Evolutionary conservation across 2,329 filamentous ascomycete genomes (phyloP).

Genomic region (Nemania sp.): DNA sequence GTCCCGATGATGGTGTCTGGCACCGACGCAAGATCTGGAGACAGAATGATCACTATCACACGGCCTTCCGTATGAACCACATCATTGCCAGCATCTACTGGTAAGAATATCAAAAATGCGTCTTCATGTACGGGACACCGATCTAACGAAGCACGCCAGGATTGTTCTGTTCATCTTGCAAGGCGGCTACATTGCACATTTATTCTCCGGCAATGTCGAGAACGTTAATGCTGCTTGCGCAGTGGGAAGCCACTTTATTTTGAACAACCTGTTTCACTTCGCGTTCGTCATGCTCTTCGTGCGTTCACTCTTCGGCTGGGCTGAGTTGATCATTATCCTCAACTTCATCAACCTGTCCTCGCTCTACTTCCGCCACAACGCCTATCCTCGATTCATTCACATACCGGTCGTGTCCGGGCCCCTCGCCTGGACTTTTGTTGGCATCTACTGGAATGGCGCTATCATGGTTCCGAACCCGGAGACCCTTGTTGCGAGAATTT

Average conservation of each 20-base stretch:
- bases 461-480: conserved; percentile 73
- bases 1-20: conserved; percentile 63
- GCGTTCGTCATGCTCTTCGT: conserved; percentile 84
- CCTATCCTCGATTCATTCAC: conserved; percentile 75
- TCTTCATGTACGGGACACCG: no score
- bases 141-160: conserved; percentile 56
- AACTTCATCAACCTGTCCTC: conserved; percentile 81
- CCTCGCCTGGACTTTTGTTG: conserved; percentile 83
- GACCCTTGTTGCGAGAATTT: conserved; percentile 70
- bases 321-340: conserved; percentile 74
- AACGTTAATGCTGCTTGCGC: conserved; percentile 71
- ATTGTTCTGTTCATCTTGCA: conserved; percentile 75
- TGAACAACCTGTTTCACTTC: conserved; percentile 82
- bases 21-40: conserved; percentile 71
- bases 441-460: conserved; percentile 87
- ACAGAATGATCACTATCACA: conserved; percentile 67
- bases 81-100: conserved; percentile 73
- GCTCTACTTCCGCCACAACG: conserved; percentile 79
- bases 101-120: conserved; percentile 47
- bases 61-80: conserved; percentile 75
- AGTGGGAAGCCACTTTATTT: conserved; percentile 81
- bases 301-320: conserved; percentile 72
- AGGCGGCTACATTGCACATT: conserved; percentile 72
- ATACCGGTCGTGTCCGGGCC: conserved; percentile 74
- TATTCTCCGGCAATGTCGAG: conserved; percentile 69